phyloP scores from a whole-genome alignment of 164 flowering plant species.

The Berberis vulgaris region DNA sequence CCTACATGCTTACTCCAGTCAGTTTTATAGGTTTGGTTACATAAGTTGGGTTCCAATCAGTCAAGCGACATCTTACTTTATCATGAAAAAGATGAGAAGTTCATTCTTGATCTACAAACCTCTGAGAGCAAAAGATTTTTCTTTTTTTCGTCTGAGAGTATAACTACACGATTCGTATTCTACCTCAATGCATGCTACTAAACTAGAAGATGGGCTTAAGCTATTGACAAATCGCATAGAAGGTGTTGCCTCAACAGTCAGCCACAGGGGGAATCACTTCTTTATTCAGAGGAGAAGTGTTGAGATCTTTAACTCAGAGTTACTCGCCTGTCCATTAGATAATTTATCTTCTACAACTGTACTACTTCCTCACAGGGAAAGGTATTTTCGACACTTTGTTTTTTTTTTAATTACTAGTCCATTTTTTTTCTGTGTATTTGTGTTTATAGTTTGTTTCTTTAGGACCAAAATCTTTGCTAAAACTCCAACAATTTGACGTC shows the following conservation, averaged over 20 bases:
- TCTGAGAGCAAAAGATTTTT: conserved; percentile 83
- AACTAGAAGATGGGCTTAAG: conserved; percentile 56
- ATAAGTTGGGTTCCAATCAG: conserved; percentile 22
- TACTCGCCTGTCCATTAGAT: conserved; percentile 69
- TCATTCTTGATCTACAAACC: conserved; percentile 58
- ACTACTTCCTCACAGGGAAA: conserved; percentile 79
- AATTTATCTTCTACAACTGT: conserved; percentile 49
- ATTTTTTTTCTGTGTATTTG: no score
- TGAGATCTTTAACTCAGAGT: conserved; percentile 65
- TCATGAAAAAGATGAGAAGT: conserved; percentile 50
- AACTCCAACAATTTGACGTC: no score
- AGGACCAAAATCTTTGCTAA: no score
- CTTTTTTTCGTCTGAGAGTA: conserved; percentile 78
- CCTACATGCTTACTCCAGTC: no score
- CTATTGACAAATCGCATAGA: conserved; percentile 66
- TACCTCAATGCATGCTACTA: conserved; percentile 47
- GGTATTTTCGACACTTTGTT: conserved; percentile 28
- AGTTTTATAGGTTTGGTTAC: conserved; percentile 20
- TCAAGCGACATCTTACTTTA: conserved; percentile 26
- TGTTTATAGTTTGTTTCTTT: no score
- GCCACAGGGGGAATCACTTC: conserved; percentile 72
- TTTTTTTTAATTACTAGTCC: no score
- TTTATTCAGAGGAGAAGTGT: conserved; percentile 27
- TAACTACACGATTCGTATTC: conserved; percentile 64
- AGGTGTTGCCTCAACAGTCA: conserved; percentile 68